phyloP scores from a whole-genome alignment of 1,284 basidiomycete species.

The Veloporphyrellus conicus region DNA sequence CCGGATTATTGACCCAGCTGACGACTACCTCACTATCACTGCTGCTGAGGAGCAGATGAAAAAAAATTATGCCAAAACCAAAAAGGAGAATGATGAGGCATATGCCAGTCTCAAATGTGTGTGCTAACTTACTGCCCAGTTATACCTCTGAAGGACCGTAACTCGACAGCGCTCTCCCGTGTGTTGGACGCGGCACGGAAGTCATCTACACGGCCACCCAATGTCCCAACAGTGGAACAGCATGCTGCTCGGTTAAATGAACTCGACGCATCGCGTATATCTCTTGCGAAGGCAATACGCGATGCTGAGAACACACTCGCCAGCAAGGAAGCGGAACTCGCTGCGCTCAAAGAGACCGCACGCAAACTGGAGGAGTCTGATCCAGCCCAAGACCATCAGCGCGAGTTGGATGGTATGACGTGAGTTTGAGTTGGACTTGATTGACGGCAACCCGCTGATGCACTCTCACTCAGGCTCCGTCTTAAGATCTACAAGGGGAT shows the following conservation, averaged over 20 bases:
- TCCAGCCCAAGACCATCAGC: constrained; percentile 63
- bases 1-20: constrained; percentile 66
- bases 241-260: constrained; percentile 60
- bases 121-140: constrained; percentile 1
- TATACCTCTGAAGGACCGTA: background rate
- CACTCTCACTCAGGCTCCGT: constrained; percentile 46
- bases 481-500: constrained; percentile 63
- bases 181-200: constrained; percentile 62
- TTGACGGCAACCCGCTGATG: constrained; percentile 6
- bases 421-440: constrained; percentile 38
- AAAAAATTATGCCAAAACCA: constrained; percentile 48
- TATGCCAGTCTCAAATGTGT: constrained; percentile 59
- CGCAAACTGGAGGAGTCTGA: constrained; percentile 60
- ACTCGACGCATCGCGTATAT: constrained; percentile 57
- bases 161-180: constrained; percentile 53
- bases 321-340: constrained; percentile 64
- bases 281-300: constrained; percentile 71
- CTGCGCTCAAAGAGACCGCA: constrained; percentile 60
- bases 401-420: constrained; percentile 63
- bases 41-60: constrained; percentile 65
- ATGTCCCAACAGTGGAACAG: constrained; percentile 61
- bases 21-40: constrained; percentile 69
- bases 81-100: constrained; percentile 61
- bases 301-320: constrained; percentile 63
- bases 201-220: constrained; percentile 64